Evolutionary conservation across 1,284 basidiomycete genomes (phyloP).

Genomic region (Moesziomyces antarcticus): DNA sequence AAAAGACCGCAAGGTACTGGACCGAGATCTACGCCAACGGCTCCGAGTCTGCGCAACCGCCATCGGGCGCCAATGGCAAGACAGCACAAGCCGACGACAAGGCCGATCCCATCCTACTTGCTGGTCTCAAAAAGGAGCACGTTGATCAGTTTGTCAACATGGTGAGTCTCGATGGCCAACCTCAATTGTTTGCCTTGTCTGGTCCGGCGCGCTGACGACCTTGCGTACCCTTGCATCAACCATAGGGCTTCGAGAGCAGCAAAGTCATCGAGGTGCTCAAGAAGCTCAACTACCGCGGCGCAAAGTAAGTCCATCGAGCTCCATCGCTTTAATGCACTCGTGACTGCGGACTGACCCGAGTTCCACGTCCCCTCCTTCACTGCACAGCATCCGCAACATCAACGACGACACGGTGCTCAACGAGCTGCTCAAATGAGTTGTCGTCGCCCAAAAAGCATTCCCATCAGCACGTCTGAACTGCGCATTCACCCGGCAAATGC

Average conservation of each 20-base stretch:
- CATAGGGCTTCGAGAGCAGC: conserved; percentile 74
- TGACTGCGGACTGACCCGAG: too few relatives aligned
- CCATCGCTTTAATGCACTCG: neutral
- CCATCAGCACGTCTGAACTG: neutral
- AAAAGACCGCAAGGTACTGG: conserved; percentile 94
- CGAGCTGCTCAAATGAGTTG: conserved; percentile 49
- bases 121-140: conserved; percentile 70
- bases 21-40: conserved; percentile 63
- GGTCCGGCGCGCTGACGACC: neutral
- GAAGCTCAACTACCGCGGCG: conserved; percentile 88
- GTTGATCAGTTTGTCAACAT: conserved; percentile 70
- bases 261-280: conserved; percentile 90
- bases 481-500: conserved; percentile 1
- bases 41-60: conserved; percentile 42
- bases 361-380: too few relatives aligned
- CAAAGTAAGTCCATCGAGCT: conserved; percentile 71
- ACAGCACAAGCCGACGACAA: conserved; percentile 46
- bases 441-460: conserved; percentile 19
- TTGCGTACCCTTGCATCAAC: neutral
- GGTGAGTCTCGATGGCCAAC: conserved; percentile 19
- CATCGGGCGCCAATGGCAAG: conserved; percentile 51
- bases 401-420: conserved; percentile 59
- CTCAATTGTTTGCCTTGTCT: neutral
- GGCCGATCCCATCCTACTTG: conserved; percentile 68
- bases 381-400: conserved; percentile 53